Evolutionary conservation across 2,329 filamentous ascomycete species (phyloP), one percentile per base, ranked within the genome.

Genomic region (Cadophora luteo-olivacea): DNA sequence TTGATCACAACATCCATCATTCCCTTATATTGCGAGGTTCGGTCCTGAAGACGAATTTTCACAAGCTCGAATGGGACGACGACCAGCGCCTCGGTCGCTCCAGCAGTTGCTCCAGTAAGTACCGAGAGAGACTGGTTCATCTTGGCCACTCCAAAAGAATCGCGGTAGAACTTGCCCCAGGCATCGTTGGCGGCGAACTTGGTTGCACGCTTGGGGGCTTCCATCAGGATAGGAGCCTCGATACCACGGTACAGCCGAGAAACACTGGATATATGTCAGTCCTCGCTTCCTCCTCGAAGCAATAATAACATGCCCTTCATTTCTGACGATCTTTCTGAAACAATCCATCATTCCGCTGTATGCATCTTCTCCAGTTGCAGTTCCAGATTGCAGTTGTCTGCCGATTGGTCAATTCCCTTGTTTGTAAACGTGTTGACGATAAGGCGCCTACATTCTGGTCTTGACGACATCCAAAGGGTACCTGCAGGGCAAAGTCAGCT

Each of bases 151-250:
- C 92, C 93, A 79, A 99, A 98, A 62, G 91, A 80, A 75, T 91
- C 91, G 79, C 94, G 92, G 85, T 97, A 99, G 82, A 97, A 87
- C 82, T 94, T 89, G 77, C 96, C 96, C 96, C 96, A 99, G 80
- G 95, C 93, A 80, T 99, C 96, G 83, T 99, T 99, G 82, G 96
- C 96, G 58, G 96, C 95, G 82, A 99, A 99, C 82, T 99, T 99
- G 84, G 93, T 98, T 54, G 95, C 95, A 83, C 94, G 89, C 88
- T 97, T 97, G 82, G 92, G 91, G 67, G 94, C 94, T 82, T 98
- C 95, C 95, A 99, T 99, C 74, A 98, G 87, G 78, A 99, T 98
- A 62, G 96, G 96, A 32, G 96, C 95, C 55, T 88, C 90, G 81
- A 99, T 99, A 78, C 96, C 96, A 75, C 96, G 93, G 85, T 99